These are phyloP conservation scores for Fraxinus baroniana DNA, from an alignment of 305 asterid species.

Conservation along the genomic window DNA sequence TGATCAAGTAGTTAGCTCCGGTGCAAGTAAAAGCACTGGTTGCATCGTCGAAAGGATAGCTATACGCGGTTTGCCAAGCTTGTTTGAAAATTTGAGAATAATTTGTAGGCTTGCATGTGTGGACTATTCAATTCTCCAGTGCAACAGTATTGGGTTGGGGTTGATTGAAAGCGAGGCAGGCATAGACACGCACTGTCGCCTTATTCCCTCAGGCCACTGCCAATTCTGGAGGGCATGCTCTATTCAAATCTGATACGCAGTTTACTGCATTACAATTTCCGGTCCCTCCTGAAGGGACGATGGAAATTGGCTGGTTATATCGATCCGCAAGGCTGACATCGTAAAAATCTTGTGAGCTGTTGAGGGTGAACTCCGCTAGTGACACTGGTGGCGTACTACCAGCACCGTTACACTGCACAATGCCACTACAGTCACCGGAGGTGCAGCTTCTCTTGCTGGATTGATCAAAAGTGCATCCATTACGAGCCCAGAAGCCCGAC, in stretches of 20 bases:
- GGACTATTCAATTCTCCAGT: constrained; percentile 42
- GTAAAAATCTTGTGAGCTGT: constrained; percentile 44
- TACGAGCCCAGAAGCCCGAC: constrained; percentile 69
- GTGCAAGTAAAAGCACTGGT: constrained; percentile 56
- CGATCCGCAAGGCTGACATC: constrained; percentile 72
- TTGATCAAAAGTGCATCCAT: constrained; percentile 49
- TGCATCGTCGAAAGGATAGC: constrained; percentile 59
- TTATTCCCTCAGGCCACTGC: constrained; percentile 24
- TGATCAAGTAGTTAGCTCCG: constrained; percentile 43
- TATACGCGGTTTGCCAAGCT: constrained; percentile 50
- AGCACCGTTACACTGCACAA: constrained; percentile 37
- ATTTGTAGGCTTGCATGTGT: constrained; percentile 39
- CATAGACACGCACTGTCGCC: constrained; percentile 45
- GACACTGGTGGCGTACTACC: constrained; percentile 63
- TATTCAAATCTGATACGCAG: constrained; percentile 40
- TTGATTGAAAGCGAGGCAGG: constrained; percentile 50
- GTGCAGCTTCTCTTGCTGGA: constrained; percentile 49
- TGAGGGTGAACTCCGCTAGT: constrained; percentile 64
- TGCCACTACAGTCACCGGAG: constrained; percentile 55
- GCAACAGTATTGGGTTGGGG: constrained; percentile 51
- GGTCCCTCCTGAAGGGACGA: constrained; percentile 40
- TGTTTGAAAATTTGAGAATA: constrained; percentile 53
- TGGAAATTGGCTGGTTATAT: constrained; percentile 50
- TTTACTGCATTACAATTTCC: constrained; percentile 40
- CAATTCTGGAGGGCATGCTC: constrained; percentile 42